phyloP scores from a whole-genome alignment of 768 basidiomycete genomes.

The Auriculariales sp. region DNA sequence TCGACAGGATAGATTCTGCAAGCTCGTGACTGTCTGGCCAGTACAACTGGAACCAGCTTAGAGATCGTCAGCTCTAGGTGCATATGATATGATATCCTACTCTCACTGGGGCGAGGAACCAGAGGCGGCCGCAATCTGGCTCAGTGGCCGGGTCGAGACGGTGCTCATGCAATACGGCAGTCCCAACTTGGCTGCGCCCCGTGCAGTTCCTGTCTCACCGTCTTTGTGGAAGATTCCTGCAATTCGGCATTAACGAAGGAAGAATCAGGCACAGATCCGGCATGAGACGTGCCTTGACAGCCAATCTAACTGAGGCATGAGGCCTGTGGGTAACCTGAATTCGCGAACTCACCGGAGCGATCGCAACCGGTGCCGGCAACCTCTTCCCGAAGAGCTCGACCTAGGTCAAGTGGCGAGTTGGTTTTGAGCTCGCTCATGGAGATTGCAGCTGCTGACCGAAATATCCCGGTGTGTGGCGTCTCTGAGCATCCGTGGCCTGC shows the following conservation, averaged over 20 bases:
- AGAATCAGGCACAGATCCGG: too few relatives aligned
- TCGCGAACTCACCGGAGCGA: neutral
- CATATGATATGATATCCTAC: neutral
- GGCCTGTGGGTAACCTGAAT: constrained; percentile 65
- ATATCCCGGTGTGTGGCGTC: constrained; percentile 37
- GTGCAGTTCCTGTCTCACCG: constrained; percentile 56
- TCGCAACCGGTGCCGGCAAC: neutral
- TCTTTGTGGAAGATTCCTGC: constrained; percentile 54
- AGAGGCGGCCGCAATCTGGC: constrained; percentile 59
- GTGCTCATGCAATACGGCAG: constrained; percentile 68
- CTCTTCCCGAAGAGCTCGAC: neutral
- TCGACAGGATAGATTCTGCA: constrained; percentile 46
- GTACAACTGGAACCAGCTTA: constrained; percentile 69
- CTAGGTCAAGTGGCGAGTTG: neutral
- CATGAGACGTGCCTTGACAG: too few relatives aligned
- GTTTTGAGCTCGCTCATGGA: too few relatives aligned
- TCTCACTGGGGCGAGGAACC: constrained; percentile 17
- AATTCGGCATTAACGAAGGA: too few relatives aligned
- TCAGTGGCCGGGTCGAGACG: constrained; percentile 55
- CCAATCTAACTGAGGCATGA: too few relatives aligned
- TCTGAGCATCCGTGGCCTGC: constrained; percentile 52
- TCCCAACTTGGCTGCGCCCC: constrained; percentile 44
- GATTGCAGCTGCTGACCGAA: too few relatives aligned
- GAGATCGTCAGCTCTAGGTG: constrained; percentile 11
- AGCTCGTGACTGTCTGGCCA: constrained; percentile 43